Base-by-base conservation (phyloP, 306 rosid species). In the Pyrus pyrifolia region DNA sequence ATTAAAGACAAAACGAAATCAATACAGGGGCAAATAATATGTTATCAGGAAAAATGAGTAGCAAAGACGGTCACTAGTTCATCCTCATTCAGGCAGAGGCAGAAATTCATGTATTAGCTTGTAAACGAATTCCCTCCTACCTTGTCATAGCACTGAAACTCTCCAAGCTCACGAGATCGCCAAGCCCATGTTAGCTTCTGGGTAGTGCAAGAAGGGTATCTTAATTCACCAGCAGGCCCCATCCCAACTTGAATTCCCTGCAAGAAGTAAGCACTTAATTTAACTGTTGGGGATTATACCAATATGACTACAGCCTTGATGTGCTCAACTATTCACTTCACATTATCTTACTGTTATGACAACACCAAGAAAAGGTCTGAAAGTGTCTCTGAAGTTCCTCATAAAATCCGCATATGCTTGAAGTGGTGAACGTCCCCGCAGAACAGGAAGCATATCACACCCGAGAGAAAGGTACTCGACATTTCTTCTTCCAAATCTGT, bases 141-240 rank as follows among this genome's bases (percentile, higher is more conserved):
- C 91, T 93, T 91, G 71, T 93, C 98, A 80, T 86, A 90, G 83
- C 98, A 93, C 76, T 93, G 98, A 87, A 91, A 93, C 77, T 91
- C 97, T 75, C 96, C 97, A 59, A 88, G 85, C 79, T 86, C 97
- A 49, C 63, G 80, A 23, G 82, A 66, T 55, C 81, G 83, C 90
- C 77, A 80, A 73, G 85, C 77, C 88, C 84, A 64, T 79, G 80
- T 66, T 21, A 86, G 84, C 79, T 85, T 87, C 67, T 69, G 90
- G 51, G 70, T 53, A 81, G 89, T 85, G 75, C 83, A 55, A 55
- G 92, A 86, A 77, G 98, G 98, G 83, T 91, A 93, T 84, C 97
- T 87, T 65, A 93, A 78, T 79, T 93, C 98, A 85, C 98, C 94
- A 61, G 81, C 91, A 65, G 96, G 98, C 81, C 98, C 97, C 97